These are phyloP conservation scores for Scleroderma bovista DNA, from an alignment of 768 basidiomycete species.

Conservation along the genomic window DNA sequence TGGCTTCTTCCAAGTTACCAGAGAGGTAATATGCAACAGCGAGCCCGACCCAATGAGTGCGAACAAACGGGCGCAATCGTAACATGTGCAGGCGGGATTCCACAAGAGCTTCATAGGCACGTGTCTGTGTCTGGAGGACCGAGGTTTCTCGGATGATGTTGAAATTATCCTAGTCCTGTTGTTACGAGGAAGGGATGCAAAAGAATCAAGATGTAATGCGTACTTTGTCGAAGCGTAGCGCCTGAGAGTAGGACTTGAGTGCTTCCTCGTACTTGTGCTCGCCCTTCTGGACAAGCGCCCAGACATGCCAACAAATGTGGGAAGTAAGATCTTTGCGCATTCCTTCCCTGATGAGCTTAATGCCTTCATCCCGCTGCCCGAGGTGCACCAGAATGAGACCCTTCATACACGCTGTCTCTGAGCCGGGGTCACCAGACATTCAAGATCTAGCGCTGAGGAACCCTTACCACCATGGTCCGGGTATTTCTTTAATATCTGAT, in stretches of 20 bases:
- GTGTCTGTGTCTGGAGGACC: conserved; percentile 81
- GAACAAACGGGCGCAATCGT: conserved; percentile 70
- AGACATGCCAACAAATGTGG: conserved; percentile 98
- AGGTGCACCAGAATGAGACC: conserved; percentile 80
- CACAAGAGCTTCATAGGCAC: conserved; percentile 71
- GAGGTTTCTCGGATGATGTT: conserved; percentile 91
- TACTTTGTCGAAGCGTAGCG: conserved; percentile 85
- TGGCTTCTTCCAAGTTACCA: conserved; percentile 65
- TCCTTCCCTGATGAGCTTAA: conserved; percentile 81
- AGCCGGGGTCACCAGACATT: not conserved
- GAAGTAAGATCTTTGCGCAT: conserved; percentile 76
- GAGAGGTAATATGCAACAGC: conserved; percentile 87
- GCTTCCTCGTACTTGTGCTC: conserved; percentile 96
- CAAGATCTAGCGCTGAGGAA: not conserved
- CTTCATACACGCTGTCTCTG: conserved; percentile 96
- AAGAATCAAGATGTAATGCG: conserved; percentile 16
- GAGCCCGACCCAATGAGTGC: conserved; percentile 85
- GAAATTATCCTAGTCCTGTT: conserved; percentile 69
- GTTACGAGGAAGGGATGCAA: conserved; percentile 3
- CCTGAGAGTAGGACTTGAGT: conserved; percentile 86
- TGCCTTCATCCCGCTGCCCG: conserved; percentile 75
- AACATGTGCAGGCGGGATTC: conserved; percentile 81
- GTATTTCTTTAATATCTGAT: conserved; percentile 91
- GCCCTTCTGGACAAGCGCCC: conserved; percentile 89
- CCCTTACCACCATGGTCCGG: conserved; percentile 92